phyloP scores from a whole-genome alignment of 1,284 basidiomycete genomes.

The Xerocomus amazonicus region DNA sequence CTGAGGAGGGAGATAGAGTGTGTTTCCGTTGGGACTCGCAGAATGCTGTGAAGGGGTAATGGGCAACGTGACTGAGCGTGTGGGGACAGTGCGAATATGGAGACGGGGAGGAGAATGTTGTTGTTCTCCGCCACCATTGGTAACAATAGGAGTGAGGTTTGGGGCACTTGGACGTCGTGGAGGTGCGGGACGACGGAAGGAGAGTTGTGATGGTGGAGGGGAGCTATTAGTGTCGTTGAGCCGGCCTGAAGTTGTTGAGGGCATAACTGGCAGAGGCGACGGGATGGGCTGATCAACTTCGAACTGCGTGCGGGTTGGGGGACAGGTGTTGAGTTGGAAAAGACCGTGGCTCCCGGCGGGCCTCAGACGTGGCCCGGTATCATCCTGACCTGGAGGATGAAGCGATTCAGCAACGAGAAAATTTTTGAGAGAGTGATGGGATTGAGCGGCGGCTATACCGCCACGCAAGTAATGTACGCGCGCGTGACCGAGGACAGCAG shows the following conservation, averaged over 20 bases:
- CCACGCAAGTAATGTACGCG: slow-evolving; percentile 64
- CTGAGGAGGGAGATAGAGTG: slow-evolving; percentile 42
- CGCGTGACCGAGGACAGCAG: slow-evolving; percentile 51
- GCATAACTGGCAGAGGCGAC: slow-evolving; percentile 40
- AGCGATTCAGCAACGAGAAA: slow-evolving; percentile 29
- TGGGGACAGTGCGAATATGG: slow-evolving; percentile 55
- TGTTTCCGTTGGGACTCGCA: slow-evolving; percentile 30
- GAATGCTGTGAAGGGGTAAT: slow-evolving; percentile 41
- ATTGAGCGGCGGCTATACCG: slow-evolving; percentile 58
- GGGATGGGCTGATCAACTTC: slow-evolving; percentile 51
- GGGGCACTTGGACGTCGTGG: slow-evolving; percentile 59
- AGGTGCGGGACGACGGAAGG: slow-evolving; percentile 52
- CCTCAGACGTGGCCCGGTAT: slow-evolving; percentile 15
- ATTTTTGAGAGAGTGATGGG: slow-evolving; percentile 50
- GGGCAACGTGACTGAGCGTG: slow-evolving; percentile 54
- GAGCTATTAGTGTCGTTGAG: slow-evolving; percentile 51
- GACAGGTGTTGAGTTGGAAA: slow-evolving; percentile 63
- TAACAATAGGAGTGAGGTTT: slow-evolving; percentile 49
- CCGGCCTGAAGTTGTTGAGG: slow-evolving; percentile 35
- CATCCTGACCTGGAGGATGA: slow-evolving; percentile 14
- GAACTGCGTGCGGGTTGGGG: slow-evolving; percentile 45
- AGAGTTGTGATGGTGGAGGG: slow-evolving; percentile 60
- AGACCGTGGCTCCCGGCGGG: slow-evolving; percentile 47
- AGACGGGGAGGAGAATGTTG: slow-evolving; percentile 47
- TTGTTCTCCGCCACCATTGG: slow-evolving; percentile 50